Conservation (phyloP, 2,329 filamentous ascomycete species). For the Thelonectria rubi region DNA sequence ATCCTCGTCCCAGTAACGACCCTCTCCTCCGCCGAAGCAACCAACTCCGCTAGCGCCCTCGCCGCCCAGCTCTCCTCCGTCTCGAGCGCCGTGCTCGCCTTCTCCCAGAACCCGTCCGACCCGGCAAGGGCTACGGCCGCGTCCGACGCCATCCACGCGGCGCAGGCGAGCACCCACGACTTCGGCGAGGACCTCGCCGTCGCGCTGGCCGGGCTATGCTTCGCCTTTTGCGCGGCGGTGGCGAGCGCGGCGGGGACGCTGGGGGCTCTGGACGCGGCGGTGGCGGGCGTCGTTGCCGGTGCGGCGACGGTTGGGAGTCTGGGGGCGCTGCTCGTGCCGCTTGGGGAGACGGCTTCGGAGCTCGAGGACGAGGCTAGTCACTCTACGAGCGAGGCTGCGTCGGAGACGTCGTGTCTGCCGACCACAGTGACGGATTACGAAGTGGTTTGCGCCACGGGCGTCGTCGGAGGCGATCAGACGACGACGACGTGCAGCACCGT, state of each 20-base stretch:
- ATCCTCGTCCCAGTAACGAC: background rate
- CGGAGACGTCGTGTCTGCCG: background rate
- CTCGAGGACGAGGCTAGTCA: background rate
- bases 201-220: slow-evolving; percentile 1
- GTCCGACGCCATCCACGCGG: background rate
- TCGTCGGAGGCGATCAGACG: background rate
- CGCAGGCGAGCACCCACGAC: background rate
- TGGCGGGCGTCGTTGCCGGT: background rate
- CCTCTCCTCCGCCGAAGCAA: slow-evolving; percentile 4
- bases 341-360: background rate
- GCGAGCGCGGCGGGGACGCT: background rate
- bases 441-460: background rate
- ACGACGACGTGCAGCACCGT: slow-evolving; percentile 4
- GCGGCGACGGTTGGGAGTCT: background rate
- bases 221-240: slow-evolving; percentile 1
- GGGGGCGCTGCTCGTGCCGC: background rate
- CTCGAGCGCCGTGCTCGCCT: slow-evolving; percentile 1
- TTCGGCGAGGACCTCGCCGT: slow-evolving; percentile 4
- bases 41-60: slow-evolving; percentile 2
- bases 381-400: background rate
- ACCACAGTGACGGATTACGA: background rate
- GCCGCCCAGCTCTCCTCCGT: slow-evolving; percentile 1
- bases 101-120: background rate
- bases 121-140: background rate
- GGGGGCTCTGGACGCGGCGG: background rate